These are phyloP conservation scores for Fusarium luffae DNA, from an alignment of 2,329 filamentous ascomycete species.

Conservation along the genomic window DNA sequence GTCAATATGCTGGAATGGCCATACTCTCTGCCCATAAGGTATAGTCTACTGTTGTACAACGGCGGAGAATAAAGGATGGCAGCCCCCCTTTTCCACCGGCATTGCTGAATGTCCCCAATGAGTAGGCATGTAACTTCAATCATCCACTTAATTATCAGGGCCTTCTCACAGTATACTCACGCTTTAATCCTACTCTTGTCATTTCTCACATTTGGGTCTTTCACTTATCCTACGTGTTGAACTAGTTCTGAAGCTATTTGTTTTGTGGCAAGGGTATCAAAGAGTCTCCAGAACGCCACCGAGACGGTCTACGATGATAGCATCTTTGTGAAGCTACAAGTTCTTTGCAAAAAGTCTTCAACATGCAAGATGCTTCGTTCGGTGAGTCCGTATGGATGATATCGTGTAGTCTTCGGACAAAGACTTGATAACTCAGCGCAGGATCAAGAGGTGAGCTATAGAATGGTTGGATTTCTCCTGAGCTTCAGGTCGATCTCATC, in stretches of 20 bases:
- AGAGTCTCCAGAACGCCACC: background rate
- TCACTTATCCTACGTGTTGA: accelerated
- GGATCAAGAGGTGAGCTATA: background rate
- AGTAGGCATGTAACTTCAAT: background rate
- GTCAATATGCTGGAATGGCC: background rate
- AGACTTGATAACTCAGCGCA: background rate
- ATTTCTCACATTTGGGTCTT: constrained; percentile 1
- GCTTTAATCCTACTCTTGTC: background rate
- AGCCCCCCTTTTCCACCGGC: background rate
- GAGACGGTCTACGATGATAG: background rate
- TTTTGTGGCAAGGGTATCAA: background rate
- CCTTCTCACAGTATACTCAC: accelerated
- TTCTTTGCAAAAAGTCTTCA: too few relatives aligned
- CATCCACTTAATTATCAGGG: background rate
- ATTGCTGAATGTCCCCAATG: background rate
- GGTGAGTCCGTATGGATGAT: background rate
- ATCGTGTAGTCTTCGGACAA: background rate
- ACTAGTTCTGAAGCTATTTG: background rate
- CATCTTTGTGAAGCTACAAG: background rate
- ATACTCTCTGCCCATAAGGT: background rate
- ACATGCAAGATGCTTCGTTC: accelerated
- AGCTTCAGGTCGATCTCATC: background rate
- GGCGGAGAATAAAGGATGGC: background rate
- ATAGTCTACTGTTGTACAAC: background rate
- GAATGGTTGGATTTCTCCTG: background rate